These are phyloP conservation scores for Hypoxylon sp. DNA, from an alignment of 2,329 filamentous ascomycete genomes.

Conservation along the genomic window DNA sequence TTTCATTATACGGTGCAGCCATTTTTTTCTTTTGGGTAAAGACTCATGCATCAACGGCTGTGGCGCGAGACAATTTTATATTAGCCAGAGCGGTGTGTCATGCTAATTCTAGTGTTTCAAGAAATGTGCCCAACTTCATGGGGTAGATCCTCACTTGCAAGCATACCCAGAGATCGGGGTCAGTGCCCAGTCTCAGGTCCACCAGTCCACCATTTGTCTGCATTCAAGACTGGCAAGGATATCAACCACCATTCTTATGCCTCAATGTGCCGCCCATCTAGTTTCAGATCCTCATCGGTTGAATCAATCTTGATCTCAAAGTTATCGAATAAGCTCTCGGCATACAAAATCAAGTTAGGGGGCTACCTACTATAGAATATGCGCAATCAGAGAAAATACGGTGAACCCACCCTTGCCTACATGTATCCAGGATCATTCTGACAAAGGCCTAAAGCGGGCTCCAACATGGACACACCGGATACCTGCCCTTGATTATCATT, in stretches of 20 bases:
- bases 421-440: no score
- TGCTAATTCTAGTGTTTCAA: constrained; percentile 37
- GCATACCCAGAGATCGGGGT: constrained; percentile 22
- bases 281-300: not conserved
- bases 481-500: no score
- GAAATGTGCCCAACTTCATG: constrained; percentile 30
- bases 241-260: not conserved
- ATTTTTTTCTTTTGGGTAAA: constrained; percentile 7
- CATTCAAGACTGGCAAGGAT: constrained; percentile 12
- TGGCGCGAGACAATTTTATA: constrained; percentile 40
- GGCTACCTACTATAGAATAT: not conserved
- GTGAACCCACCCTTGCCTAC: not conserved
- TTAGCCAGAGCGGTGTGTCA: constrained; percentile 38
- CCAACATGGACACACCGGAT: no score
- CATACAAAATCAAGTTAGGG: not conserved
- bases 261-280: not conserved
- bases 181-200: constrained; percentile 30
- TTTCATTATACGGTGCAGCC: constrained; percentile 8
- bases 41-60: constrained; percentile 23
- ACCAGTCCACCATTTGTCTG: not conserved
- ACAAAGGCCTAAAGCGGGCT: no score
- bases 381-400: not conserved
- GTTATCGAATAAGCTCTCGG: not conserved
- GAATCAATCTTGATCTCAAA: constrained; percentile 4
- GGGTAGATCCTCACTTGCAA: constrained; percentile 21